Evolutionary conservation across 352 stramenopile genomes (phyloP), one percentile per base, ranked within the genome.

Genomic region (Globisporangium apiculatum): DNA sequence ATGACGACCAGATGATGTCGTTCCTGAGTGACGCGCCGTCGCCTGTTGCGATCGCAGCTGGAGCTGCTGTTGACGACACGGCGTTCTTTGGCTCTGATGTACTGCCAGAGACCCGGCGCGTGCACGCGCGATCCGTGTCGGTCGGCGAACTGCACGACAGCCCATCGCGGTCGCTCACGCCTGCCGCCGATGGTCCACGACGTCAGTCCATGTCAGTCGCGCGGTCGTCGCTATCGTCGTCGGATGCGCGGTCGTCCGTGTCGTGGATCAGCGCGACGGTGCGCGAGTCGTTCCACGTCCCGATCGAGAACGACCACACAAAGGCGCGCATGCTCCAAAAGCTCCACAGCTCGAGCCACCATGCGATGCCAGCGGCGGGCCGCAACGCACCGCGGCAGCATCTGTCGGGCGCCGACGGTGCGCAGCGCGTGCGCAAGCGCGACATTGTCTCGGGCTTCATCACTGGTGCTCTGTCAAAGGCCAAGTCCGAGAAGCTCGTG

Each of bases 391-490:
- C 55, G 10, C 31, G 51, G 12, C 48, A 56, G 46, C 51, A 50
- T 9, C 24, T 31, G 14, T 10, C 31, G 15, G 18, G 42, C 12
- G 12, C 37, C 7, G 50, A 58, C 37, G 61, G 55, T 8, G 57
- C 53, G 2, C 67, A 65, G 46, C 76, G 81, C 42, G 55, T 83
- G 14, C 77, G 82, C 14, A 92, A 92, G 45, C 78, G 82, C 38
- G 82, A 92, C 53, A 72, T 88, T 40, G 82, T 76, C 7, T 70
- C 76, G 17, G 79, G 75, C 41, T 87, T 89, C 53, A 71, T 80
- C 55, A 60, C 67, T 4, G 68, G 63, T 14, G 67, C 72, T 1
- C 62, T 80, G 1, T 63, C 59, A 1, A 75, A 73, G 3, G 55
- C 67, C 9, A 80, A 80, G 42, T 63, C 59, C 1, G 68, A 79